Evolutionary conservation across 495 filamentous ascomycete species (phyloP), one percentile per base, ranked within the genome.

Genomic region (Filosporella fistucella): DNA sequence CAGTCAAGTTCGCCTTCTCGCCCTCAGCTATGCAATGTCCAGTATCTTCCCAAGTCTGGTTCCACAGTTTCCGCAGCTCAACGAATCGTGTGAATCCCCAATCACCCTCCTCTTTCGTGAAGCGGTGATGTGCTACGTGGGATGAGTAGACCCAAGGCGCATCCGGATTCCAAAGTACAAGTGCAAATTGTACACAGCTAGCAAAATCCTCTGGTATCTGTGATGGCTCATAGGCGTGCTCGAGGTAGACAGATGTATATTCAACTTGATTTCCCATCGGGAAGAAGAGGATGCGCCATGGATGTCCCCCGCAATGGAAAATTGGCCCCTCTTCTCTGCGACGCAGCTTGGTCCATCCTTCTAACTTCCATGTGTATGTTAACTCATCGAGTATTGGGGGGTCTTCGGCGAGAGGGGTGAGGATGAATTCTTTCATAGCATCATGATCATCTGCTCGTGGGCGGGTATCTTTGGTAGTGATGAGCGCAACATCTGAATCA

Each of bases 1-100:
- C 93, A 1, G 90, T 95, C 54, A 97, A 72, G 55, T 87, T 91
- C 39, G 85, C 88, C 23, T 78, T 74, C 39, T 96, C 88, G 57
- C 90, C 84, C 64, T 97, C 90, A 11, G 95, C 82, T 50, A 99
- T 75, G n/a, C 86, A 87, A 29, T 83, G 76, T 8, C 72, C 75
- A 52, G 68, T 72, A 26, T 78, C 74, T 40, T 90, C 81, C 78
- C 81, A 94, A 5, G 74, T 69, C 17, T 76, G 62, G 45, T 74
- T 81, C 61, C 96, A 95, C 57, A 96, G 80, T 57, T 80, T 84
- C 24, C 88, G 78, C 38, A 94, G 68, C 56, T 96, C 91, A 17
- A 84, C 80, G 61, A 96, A 99, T 42, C 89, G 68, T 4, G 94
- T 97, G 59, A 99, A 99, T 1, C 93, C 93, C 93, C 93, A 99